phyloP scores from a whole-genome alignment of 306 rosid species.

The Cucumis hystrix region DNA sequence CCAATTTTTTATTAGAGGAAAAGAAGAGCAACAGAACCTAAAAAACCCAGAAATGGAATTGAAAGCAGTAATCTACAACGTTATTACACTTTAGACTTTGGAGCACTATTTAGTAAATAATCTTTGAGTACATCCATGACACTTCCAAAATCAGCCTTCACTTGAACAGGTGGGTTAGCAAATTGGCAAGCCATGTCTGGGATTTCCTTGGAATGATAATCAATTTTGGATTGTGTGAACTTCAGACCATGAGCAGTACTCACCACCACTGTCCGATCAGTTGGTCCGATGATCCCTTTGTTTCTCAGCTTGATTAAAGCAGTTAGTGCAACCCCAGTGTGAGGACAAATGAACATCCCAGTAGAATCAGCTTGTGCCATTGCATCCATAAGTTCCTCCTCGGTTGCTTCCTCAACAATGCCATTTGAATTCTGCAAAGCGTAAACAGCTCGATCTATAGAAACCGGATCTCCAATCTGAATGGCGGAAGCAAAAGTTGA shows the following conservation, averaged over 20 bases:
- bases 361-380: conserved; percentile 72
- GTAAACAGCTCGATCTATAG: conserved; percentile 63
- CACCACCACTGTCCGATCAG: conserved; percentile 67
- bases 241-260: conserved; percentile 86
- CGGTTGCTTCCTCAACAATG: conserved; percentile 76
- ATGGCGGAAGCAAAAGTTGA: conserved; percentile 69
- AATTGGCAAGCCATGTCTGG: conserved; percentile 30
- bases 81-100: background rate
- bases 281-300: conserved; percentile 35
- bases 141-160: conserved; percentile 29
- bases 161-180: conserved; percentile 37
- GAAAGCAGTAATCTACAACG: background rate
- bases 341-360: conserved; percentile 84
- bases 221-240: conserved; percentile 43
- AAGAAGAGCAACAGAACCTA: background rate
- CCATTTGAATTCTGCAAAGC: conserved; percentile 53
- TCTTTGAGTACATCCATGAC: conserved; percentile 44
- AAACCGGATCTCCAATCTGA: conserved; percentile 86
- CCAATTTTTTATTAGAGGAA: background rate
- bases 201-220: conserved; percentile 36
- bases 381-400: conserved; percentile 76
- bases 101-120: conserved; percentile 21
- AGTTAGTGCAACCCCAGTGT: conserved; percentile 65
- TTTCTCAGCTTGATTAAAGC: conserved; percentile 61
- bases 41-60: background rate